These are phyloP conservation scores for Colletotrichum spaethianum DNA, from an alignment of 2,329 filamentous ascomycete genomes.

Conservation along the genomic window DNA sequence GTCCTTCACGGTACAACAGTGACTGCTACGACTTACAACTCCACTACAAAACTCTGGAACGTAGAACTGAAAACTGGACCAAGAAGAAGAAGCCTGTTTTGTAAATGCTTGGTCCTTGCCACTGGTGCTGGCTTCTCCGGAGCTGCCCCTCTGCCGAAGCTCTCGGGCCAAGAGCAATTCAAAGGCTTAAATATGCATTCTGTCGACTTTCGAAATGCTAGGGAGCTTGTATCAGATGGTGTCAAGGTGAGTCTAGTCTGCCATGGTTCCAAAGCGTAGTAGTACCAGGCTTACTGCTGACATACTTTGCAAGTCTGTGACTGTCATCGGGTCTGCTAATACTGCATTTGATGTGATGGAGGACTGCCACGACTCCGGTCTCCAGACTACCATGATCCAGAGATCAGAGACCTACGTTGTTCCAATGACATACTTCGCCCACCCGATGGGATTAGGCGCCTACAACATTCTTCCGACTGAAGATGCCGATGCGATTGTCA, in stretches of 20 bases:
- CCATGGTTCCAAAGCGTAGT: rapidly evolving
- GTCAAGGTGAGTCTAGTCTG: constrained; percentile 41
- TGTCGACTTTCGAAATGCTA: constrained; percentile 42
- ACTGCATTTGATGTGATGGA: constrained; percentile 57
- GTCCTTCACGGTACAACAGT: constrained; percentile 49
- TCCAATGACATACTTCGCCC: constrained; percentile 49
- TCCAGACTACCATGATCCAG: constrained; percentile 52
- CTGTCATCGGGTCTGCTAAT: constrained; percentile 57
- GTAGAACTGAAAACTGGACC: constrained; percentile 42
- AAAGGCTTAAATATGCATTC: constrained; percentile 48
- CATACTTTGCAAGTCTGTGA: constrained; percentile 43
- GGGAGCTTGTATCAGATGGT: constrained; percentile 41
- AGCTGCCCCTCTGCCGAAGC: constrained; percentile 43
- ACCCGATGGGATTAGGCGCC: constrained; percentile 47
- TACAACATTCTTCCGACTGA: constrained; percentile 48
- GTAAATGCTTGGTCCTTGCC: constrained; percentile 48
- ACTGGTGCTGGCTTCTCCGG: constrained; percentile 46
- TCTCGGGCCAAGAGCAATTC: constrained; percentile 44
- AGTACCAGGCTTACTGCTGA: background rate
- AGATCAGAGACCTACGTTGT: constrained; percentile 54
- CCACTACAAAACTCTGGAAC: constrained; percentile 45
- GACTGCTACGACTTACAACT: constrained; percentile 46
- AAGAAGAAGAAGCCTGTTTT: constrained; percentile 15
- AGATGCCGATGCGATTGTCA: constrained; percentile 43
- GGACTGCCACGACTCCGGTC: constrained; percentile 50